A percentile compares a stretch with the other conserved stretches of the same genome.
phyloP scores from a whole-genome alignment of 1,284 basidiomycete genomes.

The Ganoderma resinaceum region DNA sequence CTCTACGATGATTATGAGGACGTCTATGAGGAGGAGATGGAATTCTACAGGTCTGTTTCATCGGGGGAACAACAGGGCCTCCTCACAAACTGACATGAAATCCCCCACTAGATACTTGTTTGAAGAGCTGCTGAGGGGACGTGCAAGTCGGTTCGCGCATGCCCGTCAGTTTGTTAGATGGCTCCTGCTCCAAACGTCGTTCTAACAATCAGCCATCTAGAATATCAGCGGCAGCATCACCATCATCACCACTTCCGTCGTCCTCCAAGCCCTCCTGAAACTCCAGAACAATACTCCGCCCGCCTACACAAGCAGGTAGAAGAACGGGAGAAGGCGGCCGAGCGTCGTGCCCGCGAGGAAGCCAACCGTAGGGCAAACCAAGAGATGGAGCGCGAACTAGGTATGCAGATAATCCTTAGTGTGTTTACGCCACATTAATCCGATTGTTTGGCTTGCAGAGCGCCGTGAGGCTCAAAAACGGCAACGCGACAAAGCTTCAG shows the following conservation, averaged over 20 bases:
- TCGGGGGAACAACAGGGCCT: neutral
- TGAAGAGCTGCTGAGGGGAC: constrained; percentile 51
- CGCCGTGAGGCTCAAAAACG: constrained; percentile 61
- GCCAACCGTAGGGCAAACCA: constrained; percentile 51
- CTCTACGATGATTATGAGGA: constrained; percentile 40
- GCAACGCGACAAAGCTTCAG: constrained; percentile 58
- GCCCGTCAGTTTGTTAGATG: constrained; percentile 35
- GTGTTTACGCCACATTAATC: neutral
- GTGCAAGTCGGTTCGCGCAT: constrained; percentile 41
- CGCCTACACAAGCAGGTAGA: constrained; percentile 57
- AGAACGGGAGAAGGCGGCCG: constrained; percentile 60
- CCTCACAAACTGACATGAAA: neutral
- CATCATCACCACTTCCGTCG: constrained; percentile 20
- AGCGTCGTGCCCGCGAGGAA: constrained; percentile 55
- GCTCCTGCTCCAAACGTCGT: neutral
- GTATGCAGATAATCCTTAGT: constrained; percentile 39
- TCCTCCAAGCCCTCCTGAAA: constrained; percentile 53
- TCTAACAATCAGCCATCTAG: neutral
- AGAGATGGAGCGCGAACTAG: constrained; percentile 59
- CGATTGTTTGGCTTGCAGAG: constrained; percentile 40
- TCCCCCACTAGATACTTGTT: constrained; percentile 50
- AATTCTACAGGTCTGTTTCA: constrained; percentile 51
- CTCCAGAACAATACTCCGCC: constrained; percentile 54
- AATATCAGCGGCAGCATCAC: constrained; percentile 17
- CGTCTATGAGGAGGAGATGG: constrained; percentile 40